Conservation (phyloP, 73 alveolate genomes). For the Chromera velia region DNA sequence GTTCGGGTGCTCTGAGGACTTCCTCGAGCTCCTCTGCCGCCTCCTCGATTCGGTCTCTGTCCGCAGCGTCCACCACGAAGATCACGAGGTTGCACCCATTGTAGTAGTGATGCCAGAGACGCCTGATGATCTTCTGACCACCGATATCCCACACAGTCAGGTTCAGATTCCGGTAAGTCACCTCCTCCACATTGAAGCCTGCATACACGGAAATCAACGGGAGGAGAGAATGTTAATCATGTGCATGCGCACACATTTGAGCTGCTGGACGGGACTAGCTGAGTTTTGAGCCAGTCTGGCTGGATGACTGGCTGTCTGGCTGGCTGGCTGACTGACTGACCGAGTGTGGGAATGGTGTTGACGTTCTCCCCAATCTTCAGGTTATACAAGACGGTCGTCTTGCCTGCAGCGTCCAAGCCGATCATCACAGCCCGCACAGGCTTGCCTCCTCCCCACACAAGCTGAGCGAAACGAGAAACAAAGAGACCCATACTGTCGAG, state of each 20-base stretch:
- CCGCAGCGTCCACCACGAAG: constrained; percentile 91
- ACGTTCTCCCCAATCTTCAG: constrained; percentile 69
- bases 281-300: no score
- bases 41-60: constrained; percentile 83
- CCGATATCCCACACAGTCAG: constrained; percentile 62
- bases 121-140: constrained; percentile 88
- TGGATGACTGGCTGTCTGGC: no score
- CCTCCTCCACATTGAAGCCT: constrained; percentile 84
- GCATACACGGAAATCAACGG: no score
- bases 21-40: constrained; percentile 81
- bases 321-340: no score
- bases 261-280: no score
- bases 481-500: constrained; percentile 58
- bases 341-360: constrained; percentile 85
- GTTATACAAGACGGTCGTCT: constrained; percentile 64
- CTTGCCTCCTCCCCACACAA: constrained; percentile 50
- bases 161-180: constrained; percentile 71
- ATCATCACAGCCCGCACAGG: constrained; percentile 55
- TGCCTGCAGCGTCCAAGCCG: constrained; percentile 72
- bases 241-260: no score
- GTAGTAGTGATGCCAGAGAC: constrained; percentile 91
- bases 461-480: constrained; percentile 58
- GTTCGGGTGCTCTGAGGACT: constrained; percentile 78
- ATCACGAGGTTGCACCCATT: constrained; percentile 83
- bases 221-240: no score